phyloP scores from a whole-genome alignment of 78 protist species.

The Dictyostelium citrinum region DNA sequence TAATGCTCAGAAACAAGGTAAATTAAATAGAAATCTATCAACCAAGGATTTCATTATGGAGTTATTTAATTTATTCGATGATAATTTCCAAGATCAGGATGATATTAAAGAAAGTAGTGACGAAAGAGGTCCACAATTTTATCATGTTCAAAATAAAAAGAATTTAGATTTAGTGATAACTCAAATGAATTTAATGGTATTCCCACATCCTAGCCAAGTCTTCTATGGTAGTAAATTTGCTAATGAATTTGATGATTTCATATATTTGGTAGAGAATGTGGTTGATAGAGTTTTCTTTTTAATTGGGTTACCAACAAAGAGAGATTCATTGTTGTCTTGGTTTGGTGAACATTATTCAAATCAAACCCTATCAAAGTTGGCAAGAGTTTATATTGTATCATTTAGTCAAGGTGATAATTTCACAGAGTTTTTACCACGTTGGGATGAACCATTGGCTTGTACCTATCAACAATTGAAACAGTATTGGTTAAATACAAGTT shows the following conservation, averaged over 20 bases:
- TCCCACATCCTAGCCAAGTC: slow-evolving; percentile 57
- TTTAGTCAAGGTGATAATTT: background rate
- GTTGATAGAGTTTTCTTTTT: background rate
- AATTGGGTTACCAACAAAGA: slow-evolving; percentile 27
- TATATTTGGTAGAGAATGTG: background rate
- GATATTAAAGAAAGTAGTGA: background rate
- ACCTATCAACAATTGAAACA: background rate
- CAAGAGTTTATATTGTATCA: slow-evolving; percentile 27
- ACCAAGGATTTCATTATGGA: background rate
- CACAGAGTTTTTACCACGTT: background rate
- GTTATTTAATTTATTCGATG: background rate
- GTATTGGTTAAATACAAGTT: background rate
- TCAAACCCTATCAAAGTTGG: background rate
- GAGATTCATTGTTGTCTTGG: slow-evolving; percentile 15
- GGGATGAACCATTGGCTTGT: background rate
- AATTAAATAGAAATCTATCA: background rate
- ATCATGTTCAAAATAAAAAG: background rate
- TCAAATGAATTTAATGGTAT: slow-evolving; percentile 1
- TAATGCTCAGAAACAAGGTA: background rate
- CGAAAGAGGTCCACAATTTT: background rate
- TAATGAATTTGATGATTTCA: slow-evolving; percentile 21
- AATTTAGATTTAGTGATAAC: background rate
- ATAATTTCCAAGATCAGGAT: background rate
- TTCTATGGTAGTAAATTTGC: slow-evolving; percentile 1
- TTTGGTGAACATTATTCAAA: slow-evolving; percentile 5